A percentile compares a stretch with the other conserved stretches of the same genome.
Conservation (phyloP, 2,329 filamentous ascomycete genomes). For the Dothideomycetidae sp. region DNA sequence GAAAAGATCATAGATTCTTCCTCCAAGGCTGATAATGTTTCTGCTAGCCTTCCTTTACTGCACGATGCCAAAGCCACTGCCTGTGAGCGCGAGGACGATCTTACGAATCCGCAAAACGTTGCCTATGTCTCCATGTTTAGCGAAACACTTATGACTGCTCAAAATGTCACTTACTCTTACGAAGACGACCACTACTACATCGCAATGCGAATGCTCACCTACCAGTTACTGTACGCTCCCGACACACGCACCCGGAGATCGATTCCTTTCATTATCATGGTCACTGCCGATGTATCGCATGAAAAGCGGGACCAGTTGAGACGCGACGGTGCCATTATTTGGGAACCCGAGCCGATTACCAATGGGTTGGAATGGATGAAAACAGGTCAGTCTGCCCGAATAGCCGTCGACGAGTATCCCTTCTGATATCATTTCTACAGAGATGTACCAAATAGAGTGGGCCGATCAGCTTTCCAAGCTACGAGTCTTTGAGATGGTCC, state of each 20-base stretch:
- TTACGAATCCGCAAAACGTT: too few relatives aligned
- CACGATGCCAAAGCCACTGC: too few relatives aligned
- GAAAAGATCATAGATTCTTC: too few relatives aligned
- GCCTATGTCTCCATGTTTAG: too few relatives aligned
- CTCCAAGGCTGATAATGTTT: too few relatives aligned
- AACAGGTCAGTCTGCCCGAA: slow-evolving; percentile 15
- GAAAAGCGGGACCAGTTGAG: slow-evolving; percentile 18
- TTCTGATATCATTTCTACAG: too few relatives aligned
- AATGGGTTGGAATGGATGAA: slow-evolving; percentile 24
- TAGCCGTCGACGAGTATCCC: too few relatives aligned
- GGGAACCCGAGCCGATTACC: slow-evolving; percentile 17
- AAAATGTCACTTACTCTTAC: too few relatives aligned
- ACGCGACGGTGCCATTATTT: slow-evolving; percentile 17
- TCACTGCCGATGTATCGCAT: slow-evolving; percentile 16
- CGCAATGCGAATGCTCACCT: slow-evolving; percentile 19
- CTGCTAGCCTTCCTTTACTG: too few relatives aligned
- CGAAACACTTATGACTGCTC: too few relatives aligned
- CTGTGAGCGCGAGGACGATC: too few relatives aligned
- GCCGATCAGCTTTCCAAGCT: slow-evolving; percentile 26
- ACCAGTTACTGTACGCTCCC: slow-evolving; percentile 20
- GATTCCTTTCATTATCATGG: slow-evolving; percentile 21
- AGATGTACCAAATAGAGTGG: too few relatives aligned
- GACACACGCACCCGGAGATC: slow-evolving; percentile 16
- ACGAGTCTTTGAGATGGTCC: slow-evolving; percentile 25
- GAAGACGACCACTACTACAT: slow-evolving; percentile 20